These are phyloP conservation scores for Rhypophila decipiens DNA, from an alignment of 495 filamentous ascomycete species.

Conservation along the genomic window DNA sequence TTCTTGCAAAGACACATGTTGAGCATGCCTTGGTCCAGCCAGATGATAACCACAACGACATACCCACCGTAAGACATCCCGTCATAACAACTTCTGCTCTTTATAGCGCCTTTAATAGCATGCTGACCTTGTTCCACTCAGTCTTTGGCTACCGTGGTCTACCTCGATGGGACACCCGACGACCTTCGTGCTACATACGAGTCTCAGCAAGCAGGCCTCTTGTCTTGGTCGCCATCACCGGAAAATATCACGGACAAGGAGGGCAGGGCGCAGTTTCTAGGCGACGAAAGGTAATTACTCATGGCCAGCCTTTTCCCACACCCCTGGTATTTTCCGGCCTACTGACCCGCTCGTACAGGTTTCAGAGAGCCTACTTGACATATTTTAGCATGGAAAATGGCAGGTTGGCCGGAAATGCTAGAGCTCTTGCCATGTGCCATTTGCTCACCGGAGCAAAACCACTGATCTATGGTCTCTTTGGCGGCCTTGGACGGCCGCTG, in stretches of 20 bases:
- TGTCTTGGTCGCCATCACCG: constrained; percentile 19
- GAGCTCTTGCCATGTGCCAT: constrained; percentile 15
- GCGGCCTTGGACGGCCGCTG: constrained; percentile 18
- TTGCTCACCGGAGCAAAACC: constrained; percentile 16
- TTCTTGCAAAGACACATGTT: constrained; percentile 25
- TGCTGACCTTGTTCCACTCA: too few species aligned
- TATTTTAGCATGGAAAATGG: constrained; percentile 27
- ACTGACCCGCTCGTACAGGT: constrained; percentile 13
- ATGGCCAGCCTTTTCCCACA: background rate
- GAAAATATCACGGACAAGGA: constrained; percentile 13
- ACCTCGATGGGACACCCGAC: constrained; percentile 9
- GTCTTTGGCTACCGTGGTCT: constrained; percentile 20
- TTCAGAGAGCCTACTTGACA: constrained; percentile 25
- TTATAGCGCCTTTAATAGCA: too few species aligned
- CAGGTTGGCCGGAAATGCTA: constrained; percentile 13
- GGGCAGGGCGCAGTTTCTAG: constrained; percentile 10
- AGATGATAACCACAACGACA: constrained; percentile 16
- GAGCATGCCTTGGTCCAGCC: constrained; percentile 21
- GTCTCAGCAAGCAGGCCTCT: constrained; percentile 6
- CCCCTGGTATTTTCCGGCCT: background rate
- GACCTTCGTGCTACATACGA: constrained; percentile 17
- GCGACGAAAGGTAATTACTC: constrained; percentile 15
- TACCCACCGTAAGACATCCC: constrained; percentile 15
- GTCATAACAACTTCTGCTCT: too few species aligned
- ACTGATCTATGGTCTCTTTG: constrained; percentile 23